Evolutionary conservation across 805 yeast genomes (phyloP), one percentile per base, ranked within the genome.

Genomic region (Metschnikowia dekortorum): DNA sequence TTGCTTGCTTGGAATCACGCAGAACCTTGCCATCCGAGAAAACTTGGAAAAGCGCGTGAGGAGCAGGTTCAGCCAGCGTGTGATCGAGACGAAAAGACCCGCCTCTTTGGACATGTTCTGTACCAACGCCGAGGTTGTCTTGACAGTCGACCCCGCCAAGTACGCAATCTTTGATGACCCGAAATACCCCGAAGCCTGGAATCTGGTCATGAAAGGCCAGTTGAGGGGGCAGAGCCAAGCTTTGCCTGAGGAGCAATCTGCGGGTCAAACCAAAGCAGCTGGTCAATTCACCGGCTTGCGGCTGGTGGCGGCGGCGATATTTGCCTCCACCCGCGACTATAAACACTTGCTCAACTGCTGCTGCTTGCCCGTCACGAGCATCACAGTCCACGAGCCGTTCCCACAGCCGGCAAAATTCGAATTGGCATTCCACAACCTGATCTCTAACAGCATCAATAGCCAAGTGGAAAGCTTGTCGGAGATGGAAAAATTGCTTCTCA

Each of bases 41-140:
- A 74, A 82, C 58, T 71, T 94, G 42, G 99, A 94, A 62, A 94
- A 92, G 62, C 77, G 99, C 60, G 98, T 94, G 0, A 79, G 89
- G 57, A 85, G 95, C 50, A 72, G 99, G 55, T 94, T 91, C 64
- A 84, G 94, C 14, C 97, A 92, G 62, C 71, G 96, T 45, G 67
- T 86, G 2, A 75, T 90, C 26, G 76, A 77, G 14, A 71, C 89
- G 35, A 79, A 79, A 28, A 82, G 82, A 45, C 73, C 84, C 0
- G 55, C 58, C 1, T 64, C 70, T 2, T 58, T 81, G 2, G 80
- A 76, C 0, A 77, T 72, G 11, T 87, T 85, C 57, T 69, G 79
- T 66, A 60, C 64, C 1, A 70, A 81, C 16, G 80, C 82, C 11
- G 61, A 64, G 18, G 64, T 74, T 28, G 67, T 74, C 9, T 61